A percentile compares a stretch with the other conserved stretches of the same genome.
phyloP scores from a whole-genome alignment of 2,329 filamentous ascomycete genomes.

The Sarocladium oryzae region DNA sequence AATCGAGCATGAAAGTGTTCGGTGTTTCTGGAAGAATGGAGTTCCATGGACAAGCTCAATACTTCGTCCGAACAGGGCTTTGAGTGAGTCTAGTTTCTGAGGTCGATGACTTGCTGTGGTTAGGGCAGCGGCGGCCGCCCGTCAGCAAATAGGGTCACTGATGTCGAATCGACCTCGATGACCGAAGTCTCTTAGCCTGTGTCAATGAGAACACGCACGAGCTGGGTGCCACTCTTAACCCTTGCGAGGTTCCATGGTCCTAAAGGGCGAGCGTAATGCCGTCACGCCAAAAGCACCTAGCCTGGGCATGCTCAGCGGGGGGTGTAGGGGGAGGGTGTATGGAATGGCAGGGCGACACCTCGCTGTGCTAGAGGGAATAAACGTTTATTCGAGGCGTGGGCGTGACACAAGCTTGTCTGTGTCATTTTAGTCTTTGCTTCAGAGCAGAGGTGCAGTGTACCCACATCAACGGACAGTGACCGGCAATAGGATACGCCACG shows the following conservation, averaged over 20 bases:
- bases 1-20: neutral
- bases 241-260: neutral
- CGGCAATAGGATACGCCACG: no score
- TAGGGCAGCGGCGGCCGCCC: neutral
- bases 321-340: neutral
- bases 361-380: neutral
- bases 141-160: neutral
- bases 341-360: neutral
- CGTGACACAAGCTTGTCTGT: no score
- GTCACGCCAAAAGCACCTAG: neutral
- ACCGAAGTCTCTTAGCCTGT: no score
- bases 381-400: no score
- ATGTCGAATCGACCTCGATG: neutral
- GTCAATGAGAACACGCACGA: no score
- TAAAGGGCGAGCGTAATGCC: conserved; percentile 1
- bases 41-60: no score
- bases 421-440: no score
- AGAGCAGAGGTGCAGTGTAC: no score
- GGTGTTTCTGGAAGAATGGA: neutral
- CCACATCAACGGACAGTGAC: no score
- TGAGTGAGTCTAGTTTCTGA: no score
- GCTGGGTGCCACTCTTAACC: neutral
- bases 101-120: no score
- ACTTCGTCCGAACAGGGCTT: no score
- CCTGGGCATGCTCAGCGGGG: neutral